Conservation (phyloP, 2,329 filamentous ascomycete genomes). For the Hirsutella minnesotensis region DNA sequence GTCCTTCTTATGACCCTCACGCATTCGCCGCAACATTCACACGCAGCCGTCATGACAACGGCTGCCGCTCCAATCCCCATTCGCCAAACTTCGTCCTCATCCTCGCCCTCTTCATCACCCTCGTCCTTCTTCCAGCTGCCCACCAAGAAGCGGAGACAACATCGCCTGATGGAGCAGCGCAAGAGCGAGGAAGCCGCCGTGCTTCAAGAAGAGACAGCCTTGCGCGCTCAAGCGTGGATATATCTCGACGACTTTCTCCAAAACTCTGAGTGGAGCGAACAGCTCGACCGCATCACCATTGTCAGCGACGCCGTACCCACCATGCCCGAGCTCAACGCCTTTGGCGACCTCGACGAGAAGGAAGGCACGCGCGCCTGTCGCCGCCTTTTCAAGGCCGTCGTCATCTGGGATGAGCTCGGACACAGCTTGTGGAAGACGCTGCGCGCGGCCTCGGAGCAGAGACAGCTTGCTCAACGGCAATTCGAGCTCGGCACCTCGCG, state of each 20-base stretch:
- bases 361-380: constrained; percentile 24
- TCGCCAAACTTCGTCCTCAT: constrained; percentile 3
- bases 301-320: constrained; percentile 20
- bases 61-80: background rate
- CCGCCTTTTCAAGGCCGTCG: constrained; percentile 24
- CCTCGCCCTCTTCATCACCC: constrained; percentile 3
- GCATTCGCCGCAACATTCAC: background rate
- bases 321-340: constrained; percentile 20
- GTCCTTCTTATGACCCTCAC: background rate
- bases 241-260: constrained; percentile 20
- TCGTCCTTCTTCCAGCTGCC: constrained; percentile 12
- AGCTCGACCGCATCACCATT: constrained; percentile 21
- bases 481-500: background rate
- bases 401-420: constrained; percentile 26
- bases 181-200: constrained; percentile 10
- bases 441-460: constrained; percentile 8
- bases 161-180: constrained; percentile 9
- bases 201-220: constrained; percentile 17
- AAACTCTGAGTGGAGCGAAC: constrained; percentile 16
- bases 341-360: constrained; percentile 18
- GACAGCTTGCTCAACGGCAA: constrained; percentile 3
- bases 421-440: constrained; percentile 20
- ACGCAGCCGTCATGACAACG: background rate
- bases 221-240: constrained; percentile 17
- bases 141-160: constrained; percentile 10